Percentiles rank a stretch among this genome's conserved stretches.
These are phyloP conservation scores for Aspergillus wentii DNA, from an alignment of 495 filamentous ascomycete species.

Conservation along the genomic window DNA sequence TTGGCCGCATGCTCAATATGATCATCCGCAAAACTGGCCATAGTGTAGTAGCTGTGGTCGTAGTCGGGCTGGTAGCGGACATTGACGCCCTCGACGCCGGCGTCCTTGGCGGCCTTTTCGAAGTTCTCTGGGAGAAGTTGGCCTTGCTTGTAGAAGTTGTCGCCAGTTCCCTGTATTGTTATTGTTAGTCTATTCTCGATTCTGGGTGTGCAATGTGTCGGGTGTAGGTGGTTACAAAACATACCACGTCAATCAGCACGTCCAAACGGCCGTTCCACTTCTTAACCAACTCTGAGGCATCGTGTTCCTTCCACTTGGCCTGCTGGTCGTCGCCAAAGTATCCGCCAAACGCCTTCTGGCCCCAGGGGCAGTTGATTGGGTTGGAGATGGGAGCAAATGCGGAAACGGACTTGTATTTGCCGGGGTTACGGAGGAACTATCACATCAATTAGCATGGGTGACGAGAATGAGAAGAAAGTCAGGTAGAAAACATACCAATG, in stretches of 20 bases:
- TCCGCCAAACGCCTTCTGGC: slow-evolving; percentile 87
- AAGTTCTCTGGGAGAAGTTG: slow-evolving; percentile 95
- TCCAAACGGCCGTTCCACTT: slow-evolving; percentile 67
- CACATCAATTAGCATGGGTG: background rate
- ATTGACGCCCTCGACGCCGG: slow-evolving; percentile 59
- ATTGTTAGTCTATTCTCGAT: slow-evolving; percentile 1
- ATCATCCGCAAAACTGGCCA: slow-evolving; percentile 82
- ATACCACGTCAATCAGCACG: slow-evolving; percentile 75
- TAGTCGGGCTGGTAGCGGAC: slow-evolving; percentile 87
- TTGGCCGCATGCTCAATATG: slow-evolving; percentile 90
- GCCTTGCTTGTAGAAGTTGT: slow-evolving; percentile 91
- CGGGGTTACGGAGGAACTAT: slow-evolving; percentile 82
- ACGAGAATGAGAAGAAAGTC: slow-evolving; percentile 6
- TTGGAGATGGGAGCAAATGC: slow-evolving; percentile 94
- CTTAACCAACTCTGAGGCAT: slow-evolving; percentile 87
- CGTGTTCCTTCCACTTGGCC: slow-evolving; percentile 78
- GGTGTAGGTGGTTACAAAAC: slow-evolving; percentile 17
- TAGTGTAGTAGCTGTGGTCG: slow-evolving; percentile 95
- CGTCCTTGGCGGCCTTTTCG: slow-evolving; percentile 67
- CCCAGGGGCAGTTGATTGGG: slow-evolving; percentile 83
- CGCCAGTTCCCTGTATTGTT: slow-evolving; percentile 70
- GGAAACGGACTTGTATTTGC: slow-evolving; percentile 77
- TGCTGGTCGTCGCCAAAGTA: slow-evolving; percentile 74
- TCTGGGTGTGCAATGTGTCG: background rate
- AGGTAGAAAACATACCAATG: slow-evolving; percentile 46